Evolutionary conservation across 305 asterid genomes (phyloP).

Genomic region (Fraxinus dipetala): DNA sequence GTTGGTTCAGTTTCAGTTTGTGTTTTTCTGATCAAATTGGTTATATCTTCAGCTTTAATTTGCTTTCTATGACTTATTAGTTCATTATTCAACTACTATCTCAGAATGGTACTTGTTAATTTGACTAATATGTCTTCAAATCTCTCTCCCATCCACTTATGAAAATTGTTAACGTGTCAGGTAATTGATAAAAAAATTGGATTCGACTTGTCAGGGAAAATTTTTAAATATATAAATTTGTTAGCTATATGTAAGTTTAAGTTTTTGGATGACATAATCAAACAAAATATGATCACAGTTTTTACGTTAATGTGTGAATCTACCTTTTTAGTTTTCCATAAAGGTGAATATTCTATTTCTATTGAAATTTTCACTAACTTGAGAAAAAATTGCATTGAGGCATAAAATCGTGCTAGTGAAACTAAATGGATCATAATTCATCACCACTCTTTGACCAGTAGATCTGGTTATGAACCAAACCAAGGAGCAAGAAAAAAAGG

Average conservation of each 20-base stretch:
- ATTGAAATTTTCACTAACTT: background rate
- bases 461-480: background rate
- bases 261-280: background rate
- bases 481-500: background rate
- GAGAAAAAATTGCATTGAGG: background rate
- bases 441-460: background rate
- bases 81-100: background rate
- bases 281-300: background rate
- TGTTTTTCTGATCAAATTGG: background rate
- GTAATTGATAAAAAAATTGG: background rate
- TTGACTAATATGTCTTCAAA: background rate
- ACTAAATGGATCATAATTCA: background rate
- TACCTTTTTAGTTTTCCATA: background rate
- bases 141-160: background rate
- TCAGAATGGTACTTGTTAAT: background rate
- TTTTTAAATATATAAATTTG: background rate
- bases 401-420: background rate
- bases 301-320: background rate
- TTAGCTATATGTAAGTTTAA: background rate
- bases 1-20: constrained; percentile 2
- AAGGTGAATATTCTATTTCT: background rate
- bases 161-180: background rate
- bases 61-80: background rate
- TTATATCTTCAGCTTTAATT: background rate
- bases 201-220: background rate